Conservation (phyloP, 306 rosid genomes). For the Dryas alaskensis region DNA sequence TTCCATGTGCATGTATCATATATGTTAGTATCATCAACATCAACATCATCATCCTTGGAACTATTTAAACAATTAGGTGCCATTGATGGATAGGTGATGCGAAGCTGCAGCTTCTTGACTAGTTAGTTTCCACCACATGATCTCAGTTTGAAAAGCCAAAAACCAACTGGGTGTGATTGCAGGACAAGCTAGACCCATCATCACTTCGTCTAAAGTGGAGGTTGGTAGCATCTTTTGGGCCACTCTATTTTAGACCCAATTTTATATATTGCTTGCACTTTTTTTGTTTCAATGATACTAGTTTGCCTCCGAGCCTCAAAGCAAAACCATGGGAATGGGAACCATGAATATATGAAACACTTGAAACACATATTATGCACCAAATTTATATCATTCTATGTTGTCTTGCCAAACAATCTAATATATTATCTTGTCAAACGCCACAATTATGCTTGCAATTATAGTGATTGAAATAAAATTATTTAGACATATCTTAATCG, state of each 20-base stretch:
- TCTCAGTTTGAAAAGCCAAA: constrained; percentile 8
- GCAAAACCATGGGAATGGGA: not conserved
- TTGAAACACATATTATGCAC: not conserved
- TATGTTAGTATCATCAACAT: too few species aligned
- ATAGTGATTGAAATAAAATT: too few species aligned
- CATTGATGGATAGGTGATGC: constrained; percentile 2
- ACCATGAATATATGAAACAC: not conserved
- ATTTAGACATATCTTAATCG: too few species aligned
- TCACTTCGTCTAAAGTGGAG: constrained; percentile 12
- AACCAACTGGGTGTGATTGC: constrained; percentile 13
- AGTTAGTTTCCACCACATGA: constrained; percentile 26
- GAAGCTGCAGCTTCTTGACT: constrained; percentile 28
- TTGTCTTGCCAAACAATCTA: too few species aligned
- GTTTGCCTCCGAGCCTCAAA: not conserved
- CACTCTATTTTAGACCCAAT: constrained; percentile 4
- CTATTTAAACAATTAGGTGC: not conserved
- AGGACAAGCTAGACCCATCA: constrained; percentile 11
- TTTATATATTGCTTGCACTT: not conserved
- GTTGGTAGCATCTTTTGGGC: constrained; percentile 16
- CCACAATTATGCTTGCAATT: too few species aligned
- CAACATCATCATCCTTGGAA: too few species aligned
- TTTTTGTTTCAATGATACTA: not conserved
- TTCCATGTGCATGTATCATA: too few species aligned
- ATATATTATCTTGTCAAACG: too few species aligned
- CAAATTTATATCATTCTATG: too few species aligned